Base-by-base conservation (phyloP, 2,329 filamentous ascomycete genomes). In the Monosporascus sp. region DNA sequence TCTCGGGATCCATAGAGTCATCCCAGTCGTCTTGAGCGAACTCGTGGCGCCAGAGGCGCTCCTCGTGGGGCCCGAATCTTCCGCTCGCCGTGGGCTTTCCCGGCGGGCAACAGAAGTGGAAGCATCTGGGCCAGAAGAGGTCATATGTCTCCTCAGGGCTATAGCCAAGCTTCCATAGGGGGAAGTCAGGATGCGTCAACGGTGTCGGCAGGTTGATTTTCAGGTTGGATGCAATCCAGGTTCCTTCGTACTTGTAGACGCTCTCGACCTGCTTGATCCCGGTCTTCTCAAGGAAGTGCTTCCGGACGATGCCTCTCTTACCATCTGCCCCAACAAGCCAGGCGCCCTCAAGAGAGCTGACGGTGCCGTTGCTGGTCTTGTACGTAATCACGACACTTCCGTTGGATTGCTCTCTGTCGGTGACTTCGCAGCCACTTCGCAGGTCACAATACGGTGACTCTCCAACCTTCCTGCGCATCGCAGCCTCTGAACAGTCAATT, bases 171-270 rank as follows among this genome's bases (percentile, higher is more conserved):
- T 69, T 54, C 77, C 76, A 80, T 2, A 79, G 62, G 0, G 75
- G 73, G 49, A 79, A 78, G 0, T 69, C 57, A 0, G 77, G 77
- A 57, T 80, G 77, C 0, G 72, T 71, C 27, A 74, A 57, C 6
- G 65, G 69, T 1, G 73, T 79, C 0, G 76, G 77, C 0, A 72
- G 55, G 1, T 62, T 62, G 24, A 80, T 66, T 24, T 73, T 61
- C 56, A 73, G 68, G 52, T 80, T 80, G 4, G 72, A 60, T 1
- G 77, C 77, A 3, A 80, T 70, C 76, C 77, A 80, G 0, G 68
- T 72, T 15, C 65, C 72, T 11, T 69, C 63, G 53, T 74, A 75
- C 2, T 57, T 57, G 49, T 64, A 68, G 5, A 27, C 22, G n/a
- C 62, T 62, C 17, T 61, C 56, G 44, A 74, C 70, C 55, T 72